Conservation (phyloP, 345 rosid genomes). For the Lumnitzera littorea region DNA sequence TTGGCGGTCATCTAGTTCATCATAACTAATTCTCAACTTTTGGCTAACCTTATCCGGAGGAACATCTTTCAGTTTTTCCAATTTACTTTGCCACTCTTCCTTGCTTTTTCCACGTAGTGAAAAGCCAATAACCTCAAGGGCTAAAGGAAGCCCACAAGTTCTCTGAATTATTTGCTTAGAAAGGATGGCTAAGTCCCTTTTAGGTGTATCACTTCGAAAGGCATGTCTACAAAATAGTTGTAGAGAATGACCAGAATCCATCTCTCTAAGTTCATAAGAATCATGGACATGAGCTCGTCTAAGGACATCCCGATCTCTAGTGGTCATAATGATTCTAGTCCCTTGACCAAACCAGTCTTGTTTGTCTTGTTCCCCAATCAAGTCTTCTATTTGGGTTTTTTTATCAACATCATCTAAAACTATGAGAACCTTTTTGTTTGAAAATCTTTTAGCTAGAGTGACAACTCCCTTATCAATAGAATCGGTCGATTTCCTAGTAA, state of each 20-base stretch:
- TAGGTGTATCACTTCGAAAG: not conserved
- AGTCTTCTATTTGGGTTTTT: not conserved
- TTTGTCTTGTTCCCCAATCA: not conserved
- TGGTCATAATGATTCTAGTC: slow-evolving; percentile 10
- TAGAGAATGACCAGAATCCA: not conserved
- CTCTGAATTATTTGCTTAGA: not conserved
- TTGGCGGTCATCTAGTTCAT: not conserved
- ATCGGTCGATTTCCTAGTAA: too few species aligned
- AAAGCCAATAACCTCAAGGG: slow-evolving; percentile 5
- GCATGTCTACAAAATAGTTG: slow-evolving; percentile 5
- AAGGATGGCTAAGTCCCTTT: not conserved
- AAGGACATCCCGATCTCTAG: not conserved
- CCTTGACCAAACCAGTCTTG: slow-evolving; percentile 6
- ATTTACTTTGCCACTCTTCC: slow-evolving; percentile 1
- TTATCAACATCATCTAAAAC: slow-evolving; percentile 12
- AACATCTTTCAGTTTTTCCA: not conserved
- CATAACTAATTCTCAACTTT: slow-evolving; percentile 7
- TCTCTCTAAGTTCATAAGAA: not conserved
- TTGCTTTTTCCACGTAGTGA: not conserved
- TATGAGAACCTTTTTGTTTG: slow-evolving; percentile 4
- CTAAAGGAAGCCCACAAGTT: slow-evolving; percentile 6
- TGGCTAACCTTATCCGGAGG: not conserved
- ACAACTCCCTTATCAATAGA: not conserved
- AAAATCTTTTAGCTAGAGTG: not conserved
- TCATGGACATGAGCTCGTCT: not conserved